These are phyloP conservation scores for Begonia loranthoides DNA, from an alignment of 306 rosid species.

Conservation along the genomic window DNA sequence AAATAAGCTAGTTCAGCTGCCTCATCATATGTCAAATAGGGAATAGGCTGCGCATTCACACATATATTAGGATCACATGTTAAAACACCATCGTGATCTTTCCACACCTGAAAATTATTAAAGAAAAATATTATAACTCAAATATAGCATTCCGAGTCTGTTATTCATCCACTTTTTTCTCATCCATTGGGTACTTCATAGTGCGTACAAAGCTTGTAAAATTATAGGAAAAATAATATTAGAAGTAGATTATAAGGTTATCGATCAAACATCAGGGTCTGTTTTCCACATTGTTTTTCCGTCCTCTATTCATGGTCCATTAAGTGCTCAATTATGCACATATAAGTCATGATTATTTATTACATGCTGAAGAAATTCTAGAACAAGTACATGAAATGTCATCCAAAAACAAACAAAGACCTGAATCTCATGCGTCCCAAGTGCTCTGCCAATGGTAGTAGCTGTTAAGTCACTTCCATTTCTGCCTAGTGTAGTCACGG, in stretches of 20 bases:
- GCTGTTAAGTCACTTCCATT: constrained; percentile 98
- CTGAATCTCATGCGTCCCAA: constrained; percentile 90
- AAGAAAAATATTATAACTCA: constrained; percentile 2
- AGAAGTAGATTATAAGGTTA: no score
- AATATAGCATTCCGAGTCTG: neutral
- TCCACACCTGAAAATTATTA: constrained; percentile 74
- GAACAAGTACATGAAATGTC: no score
- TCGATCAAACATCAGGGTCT: no score
- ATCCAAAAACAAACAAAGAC: constrained; percentile 14
- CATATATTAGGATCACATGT: constrained; percentile 86
- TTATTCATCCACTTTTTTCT: no score
- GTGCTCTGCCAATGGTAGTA: constrained; percentile 86
- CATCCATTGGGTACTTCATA: no score
- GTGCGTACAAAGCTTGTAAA: no score
- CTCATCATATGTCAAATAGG: constrained; percentile 87
- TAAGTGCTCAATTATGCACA: no score
- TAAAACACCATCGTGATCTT: constrained; percentile 95
- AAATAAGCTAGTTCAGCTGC: constrained; percentile 98
- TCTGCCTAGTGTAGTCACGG: constrained; percentile 89
- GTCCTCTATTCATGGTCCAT: no score
- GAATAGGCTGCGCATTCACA: constrained; percentile 62
- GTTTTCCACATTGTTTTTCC: no score
- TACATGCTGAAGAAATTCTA: no score
- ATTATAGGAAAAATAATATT: no score
- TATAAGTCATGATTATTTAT: no score